Percentiles rank a stretch among this genome's conserved stretches.
phyloP scores from a whole-genome alignment of 108 stramenopile genomes.

The Aurantiochytrium sp. region DNA sequence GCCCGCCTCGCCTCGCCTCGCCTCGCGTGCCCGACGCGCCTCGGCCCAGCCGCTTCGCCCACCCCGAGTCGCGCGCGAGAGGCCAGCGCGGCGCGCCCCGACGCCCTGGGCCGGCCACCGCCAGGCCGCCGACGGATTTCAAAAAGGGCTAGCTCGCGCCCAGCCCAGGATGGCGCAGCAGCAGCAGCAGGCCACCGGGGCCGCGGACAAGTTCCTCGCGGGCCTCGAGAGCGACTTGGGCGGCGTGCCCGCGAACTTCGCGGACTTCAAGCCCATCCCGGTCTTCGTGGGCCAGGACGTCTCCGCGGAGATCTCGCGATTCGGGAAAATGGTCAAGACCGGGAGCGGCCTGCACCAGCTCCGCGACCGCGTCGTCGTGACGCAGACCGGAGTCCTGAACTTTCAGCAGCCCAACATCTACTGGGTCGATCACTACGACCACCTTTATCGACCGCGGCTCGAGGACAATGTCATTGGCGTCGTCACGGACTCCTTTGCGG shows the following conservation, averaged over 20 bases:
- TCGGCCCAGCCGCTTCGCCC: no score
- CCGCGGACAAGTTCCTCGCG: not conserved
- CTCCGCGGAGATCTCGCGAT: not conserved
- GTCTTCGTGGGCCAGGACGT: conserved; percentile 27
- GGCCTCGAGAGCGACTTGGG: not conserved
- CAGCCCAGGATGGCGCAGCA: no score
- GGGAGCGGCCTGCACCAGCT: conserved; percentile 14
- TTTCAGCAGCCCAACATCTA: conserved; percentile 19
- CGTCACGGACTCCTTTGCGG: not conserved
- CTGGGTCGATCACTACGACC: conserved; percentile 8
- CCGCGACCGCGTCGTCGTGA: not conserved
- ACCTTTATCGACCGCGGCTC: not conserved
- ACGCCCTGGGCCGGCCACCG: no score
- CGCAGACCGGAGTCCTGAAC: not conserved
- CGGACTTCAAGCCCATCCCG: not conserved
- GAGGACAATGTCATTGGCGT: conserved; percentile 29
- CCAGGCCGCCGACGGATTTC: no score
- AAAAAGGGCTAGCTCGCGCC: no score
- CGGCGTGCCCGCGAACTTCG: conserved; percentile 12
- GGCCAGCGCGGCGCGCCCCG: no score
- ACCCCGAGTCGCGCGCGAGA: no score
- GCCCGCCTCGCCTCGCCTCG: no score
- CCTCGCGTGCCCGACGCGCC: no score
- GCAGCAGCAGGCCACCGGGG: no score
- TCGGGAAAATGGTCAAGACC: not conserved